phyloP scores from a whole-genome alignment of 192 early-diverging fungal species.

The Chytriomyces hyalinus region DNA sequence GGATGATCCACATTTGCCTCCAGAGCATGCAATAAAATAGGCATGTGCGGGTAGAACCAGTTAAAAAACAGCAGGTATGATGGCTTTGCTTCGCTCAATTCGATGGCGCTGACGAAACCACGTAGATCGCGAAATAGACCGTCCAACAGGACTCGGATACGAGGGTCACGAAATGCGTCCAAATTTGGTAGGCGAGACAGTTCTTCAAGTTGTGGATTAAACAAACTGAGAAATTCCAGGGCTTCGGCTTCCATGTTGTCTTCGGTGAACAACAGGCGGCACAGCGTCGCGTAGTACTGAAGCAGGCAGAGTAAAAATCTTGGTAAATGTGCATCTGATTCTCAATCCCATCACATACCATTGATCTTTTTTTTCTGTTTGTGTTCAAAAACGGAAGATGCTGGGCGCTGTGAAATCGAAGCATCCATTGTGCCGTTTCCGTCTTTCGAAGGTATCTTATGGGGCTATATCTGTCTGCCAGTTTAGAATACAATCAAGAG shows the following conservation, averaged over 20 bases:
- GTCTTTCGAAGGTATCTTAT: slow-evolving; percentile 79
- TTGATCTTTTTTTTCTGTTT: slow-evolving; percentile 56
- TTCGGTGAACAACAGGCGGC: slow-evolving; percentile 73
- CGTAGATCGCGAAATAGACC: slow-evolving; percentile 78
- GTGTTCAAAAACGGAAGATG: slow-evolving; percentile 73
- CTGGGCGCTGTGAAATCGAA: slow-evolving; percentile 75
- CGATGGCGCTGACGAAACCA: slow-evolving; percentile 72
- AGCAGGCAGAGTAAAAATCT: slow-evolving; percentile 5
- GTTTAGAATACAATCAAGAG: slow-evolving; percentile 10
- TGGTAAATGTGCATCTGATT: neutral
- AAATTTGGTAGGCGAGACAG: slow-evolving; percentile 16
- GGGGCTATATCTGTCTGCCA: slow-evolving; percentile 64
- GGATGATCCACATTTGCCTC: slow-evolving; percentile 68
- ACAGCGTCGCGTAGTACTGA: slow-evolving; percentile 79
- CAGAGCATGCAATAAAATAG: slow-evolving; percentile 67
- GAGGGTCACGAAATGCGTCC: slow-evolving; percentile 16
- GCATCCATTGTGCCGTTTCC: slow-evolving; percentile 68
- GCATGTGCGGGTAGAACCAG: slow-evolving; percentile 81
- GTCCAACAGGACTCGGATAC: slow-evolving; percentile 22
- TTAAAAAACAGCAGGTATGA: slow-evolving; percentile 78
- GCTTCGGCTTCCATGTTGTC: slow-evolving; percentile 67
- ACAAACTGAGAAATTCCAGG: slow-evolving; percentile 75
- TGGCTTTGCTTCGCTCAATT: slow-evolving; percentile 52
- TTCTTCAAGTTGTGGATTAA: slow-evolving; percentile 59
- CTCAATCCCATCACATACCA: slow-evolving; percentile 49